These are phyloP conservation scores for Lophium mytilinum DNA, from an alignment of 495 filamentous ascomycete species.

Conservation along the genomic window DNA sequence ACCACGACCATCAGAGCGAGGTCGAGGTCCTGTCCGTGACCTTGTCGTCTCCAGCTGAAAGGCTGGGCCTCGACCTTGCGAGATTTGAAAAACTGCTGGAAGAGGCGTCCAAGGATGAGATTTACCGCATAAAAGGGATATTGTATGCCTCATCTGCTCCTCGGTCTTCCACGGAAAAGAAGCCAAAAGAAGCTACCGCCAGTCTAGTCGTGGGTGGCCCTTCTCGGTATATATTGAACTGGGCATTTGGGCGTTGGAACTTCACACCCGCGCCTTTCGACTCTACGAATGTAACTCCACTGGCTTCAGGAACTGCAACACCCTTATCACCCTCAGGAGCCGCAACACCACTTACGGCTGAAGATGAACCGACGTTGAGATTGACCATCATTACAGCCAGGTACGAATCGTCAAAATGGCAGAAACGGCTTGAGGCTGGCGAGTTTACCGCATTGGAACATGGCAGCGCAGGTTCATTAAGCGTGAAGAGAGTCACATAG, in stretches of 20 bases:
- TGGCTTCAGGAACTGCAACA: constrained; percentile 27
- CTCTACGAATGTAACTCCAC: constrained; percentile 25
- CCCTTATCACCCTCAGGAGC: constrained; percentile 24
- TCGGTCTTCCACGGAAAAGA: constrained; percentile 50
- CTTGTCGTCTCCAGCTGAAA: constrained; percentile 39
- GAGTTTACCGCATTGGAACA: constrained; percentile 14
- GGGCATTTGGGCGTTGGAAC: constrained; percentile 95
- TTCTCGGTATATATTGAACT: constrained; percentile 77
- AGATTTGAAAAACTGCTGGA: constrained; percentile 60
- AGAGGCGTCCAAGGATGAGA: constrained; percentile 74
- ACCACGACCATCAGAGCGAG: constrained; percentile 60
- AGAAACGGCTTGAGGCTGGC: constrained; percentile 38
- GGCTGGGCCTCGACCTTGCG: constrained; percentile 48
- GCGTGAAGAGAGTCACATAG: constrained; percentile 9
- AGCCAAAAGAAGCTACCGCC: constrained; percentile 3
- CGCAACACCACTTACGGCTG: constrained; percentile 30
- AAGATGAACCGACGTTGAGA: constrained; percentile 44
- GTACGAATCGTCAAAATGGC: constrained; percentile 83
- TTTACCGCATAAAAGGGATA: constrained; percentile 92
- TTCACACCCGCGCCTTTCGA: constrained; percentile 51
- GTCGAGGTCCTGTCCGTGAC: constrained; percentile 82
- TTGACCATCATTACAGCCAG: constrained; percentile 81
- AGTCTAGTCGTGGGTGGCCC: constrained; percentile 14
- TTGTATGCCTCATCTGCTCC: constrained; percentile 52
- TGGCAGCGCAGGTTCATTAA: constrained; percentile 8